Base-by-base conservation (phyloP, 106 monocot genomes). In the Acanthochlamys bracteata region DNA sequence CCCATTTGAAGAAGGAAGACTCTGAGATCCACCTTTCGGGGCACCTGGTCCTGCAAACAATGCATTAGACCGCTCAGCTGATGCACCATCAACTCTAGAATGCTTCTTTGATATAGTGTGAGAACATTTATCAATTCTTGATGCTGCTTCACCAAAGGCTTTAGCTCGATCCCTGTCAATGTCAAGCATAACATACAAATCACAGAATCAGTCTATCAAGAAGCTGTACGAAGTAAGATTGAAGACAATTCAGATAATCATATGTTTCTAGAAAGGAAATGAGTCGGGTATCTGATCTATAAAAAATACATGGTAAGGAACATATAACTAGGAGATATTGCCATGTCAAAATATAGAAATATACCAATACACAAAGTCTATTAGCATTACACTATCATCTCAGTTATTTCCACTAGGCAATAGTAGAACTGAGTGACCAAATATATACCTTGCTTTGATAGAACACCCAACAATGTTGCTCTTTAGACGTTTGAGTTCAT, bases 401-500 rank as follows among this genome's bases (percentile, higher is more conserved):
- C 33, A 49, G 49, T 49, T 12, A 17, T 9, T 49, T 14, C 49
- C 10, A 17, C 49, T 49, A 4, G 9, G 10, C 2, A 49, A 1
- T 14, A 49, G 49, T 49, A 17, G 49, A 12, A 49, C 49, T 49
- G 2, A 4, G 17, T 49, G 12, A 11, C 0, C 58, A 21, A 57
- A 8, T 14, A 65, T 66, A 15, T 75, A 86, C 86, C 82, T 75
- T n/a, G 86, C 86, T 61, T 73, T 82, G 25, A 16, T 59, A 62
- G 40, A 67, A 66, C 53, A 7, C 41, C 79, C 86, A 11, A 49
- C 42, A 22, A 86, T 39, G 65, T 70, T 73, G 63, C 19, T 55
- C 67, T 45, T 82, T 40, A 76, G 14, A 20, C 82, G 78, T 79
- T 40, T 82, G 59, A 79, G 51, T 42, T 86, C 86, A 52, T 86